phyloP scores from a whole-genome alignment of 148 eudicot genomes.

The Vaccinium corymbosum region DNA sequence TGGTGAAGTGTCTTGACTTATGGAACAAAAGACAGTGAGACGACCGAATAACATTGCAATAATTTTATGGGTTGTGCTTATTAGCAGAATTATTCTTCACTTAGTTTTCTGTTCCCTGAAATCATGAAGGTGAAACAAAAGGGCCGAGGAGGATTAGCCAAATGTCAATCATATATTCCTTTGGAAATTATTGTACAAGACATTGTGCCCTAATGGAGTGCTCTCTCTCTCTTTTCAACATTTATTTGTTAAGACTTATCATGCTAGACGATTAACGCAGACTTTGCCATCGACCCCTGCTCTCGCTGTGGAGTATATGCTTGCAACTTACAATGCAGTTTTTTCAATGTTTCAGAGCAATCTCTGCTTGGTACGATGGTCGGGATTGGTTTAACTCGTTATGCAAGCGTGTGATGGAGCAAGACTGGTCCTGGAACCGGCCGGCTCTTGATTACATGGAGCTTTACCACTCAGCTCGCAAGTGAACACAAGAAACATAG shows the following conservation, averaged over 20 bases:
- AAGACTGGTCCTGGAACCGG: constrained; percentile 98
- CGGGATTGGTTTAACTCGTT: constrained; percentile 75
- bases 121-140: not conserved
- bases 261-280: not conserved
- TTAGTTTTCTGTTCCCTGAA: not conserved
- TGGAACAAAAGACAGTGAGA: not conserved
- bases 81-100: not conserved
- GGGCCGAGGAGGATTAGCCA: not conserved
- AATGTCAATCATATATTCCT: not conserved
- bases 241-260: not conserved
- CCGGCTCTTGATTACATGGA: constrained; percentile 94
- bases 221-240: not conserved
- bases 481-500: constrained; percentile 25
- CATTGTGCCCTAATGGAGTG: not conserved
- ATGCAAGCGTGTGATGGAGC: constrained; percentile 88
- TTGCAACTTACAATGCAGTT: not conserved
- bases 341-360: constrained; percentile 51
- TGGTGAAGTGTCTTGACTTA: too few relatives aligned
- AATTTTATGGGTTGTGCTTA: not conserved
- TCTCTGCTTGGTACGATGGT: constrained; percentile 73
- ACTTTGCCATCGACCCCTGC: not conserved
- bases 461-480: constrained; percentile 84
- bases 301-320: constrained; percentile 1
- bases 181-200: not conserved
- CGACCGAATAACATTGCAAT: not conserved